Evolutionary conservation across 257 asterid genomes (phyloP), one percentile per base, ranked within the genome.

Genomic region (Nemophila menziesii): DNA sequence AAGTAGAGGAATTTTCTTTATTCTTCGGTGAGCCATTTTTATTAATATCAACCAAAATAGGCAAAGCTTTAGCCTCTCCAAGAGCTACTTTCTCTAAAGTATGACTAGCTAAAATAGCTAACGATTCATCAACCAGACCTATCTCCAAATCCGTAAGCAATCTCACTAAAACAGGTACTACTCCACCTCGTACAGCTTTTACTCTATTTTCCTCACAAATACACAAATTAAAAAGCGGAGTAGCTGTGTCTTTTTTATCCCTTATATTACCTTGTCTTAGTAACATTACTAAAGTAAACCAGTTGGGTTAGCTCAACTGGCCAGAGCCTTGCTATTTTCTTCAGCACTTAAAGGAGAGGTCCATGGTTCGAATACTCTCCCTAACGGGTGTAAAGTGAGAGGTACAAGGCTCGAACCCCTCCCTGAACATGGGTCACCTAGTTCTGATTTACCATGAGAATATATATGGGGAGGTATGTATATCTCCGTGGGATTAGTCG

Each of bases 121-220:
- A 62, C 0, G 94, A 79, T 48, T 85, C 99, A 22, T 90, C 96
- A 55, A 85, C 87, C 96, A 90, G 81, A 54, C 61, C 56, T 38
- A 89, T 82, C 44, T 77, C 83, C 29, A 86, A 86, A 22, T 86
- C 92, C 0, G 93, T 85, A 15, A 90, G 79, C 42, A 90, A 64
- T 38, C 44, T 63, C 99, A 90, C 82, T 18, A 90, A 75, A 0
- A 82, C 77, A 23, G 92, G 81, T 15, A 90, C 74, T 26, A 81
- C 93, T 20, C 96, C 94, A 0, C 94, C 96, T 66, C 96, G 60
- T 22, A 90, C 86, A 0, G 94, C 93, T 72, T 80, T 89, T 14
- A 92, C 98, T 60, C 84, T 89, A 73, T 89, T 80, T 8, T 95
- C 95, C 56, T 89, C 94, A 67, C 84, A 84, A 61, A 89, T 89